Evolutionary conservation across 352 stramenopile genomes (phyloP), one percentile per base, ranked within the genome.

Genomic region (Saprolegnia diclina): DNA sequence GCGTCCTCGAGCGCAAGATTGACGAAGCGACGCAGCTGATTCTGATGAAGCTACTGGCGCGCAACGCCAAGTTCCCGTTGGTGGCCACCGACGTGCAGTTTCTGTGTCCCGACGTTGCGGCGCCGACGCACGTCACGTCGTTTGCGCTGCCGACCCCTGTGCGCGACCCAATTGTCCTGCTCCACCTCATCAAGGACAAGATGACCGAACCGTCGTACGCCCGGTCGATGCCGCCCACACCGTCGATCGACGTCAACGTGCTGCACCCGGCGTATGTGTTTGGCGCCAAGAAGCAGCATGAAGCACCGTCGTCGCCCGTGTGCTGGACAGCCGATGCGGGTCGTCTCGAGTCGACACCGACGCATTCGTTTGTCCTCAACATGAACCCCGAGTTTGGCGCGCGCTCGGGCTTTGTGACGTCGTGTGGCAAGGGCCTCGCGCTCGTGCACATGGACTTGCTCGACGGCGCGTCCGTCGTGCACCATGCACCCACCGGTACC

Each of bases 11-110:
- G 53, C 77, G 85, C n/a, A 95, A 95, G 63, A 71, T 95, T 9
- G 88, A 95, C 55, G 88, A 95, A 72, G 81, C 83, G 11, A 91
- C 85, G 19, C 87, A 92, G 56, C 74, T 91, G 18, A 88, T 95
- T 50, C 59, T 95, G 35, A 94, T 94, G 86, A 95, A 94, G 71
- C 72, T 94, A 7, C 65, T 95, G 7, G 85, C 83, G 22, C 79
- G 86, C 64, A 94, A 95, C 50, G 80, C 77, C 2, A 93, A 95
- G 71, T 92, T 95, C 65, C 85, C 94, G 70, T 73, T 95, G 19
- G 92, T 76, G 44, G 64, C 76, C 0, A 82, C 77, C 0, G 88
- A 95, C 56, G 73, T 92, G 59, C 72, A 78, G 16, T 95, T 95
- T 56, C 78, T 94, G 52, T 91, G 87, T 54, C 84, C 85, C 5